Base-by-base conservation (phyloP, 768 basidiomycete species). In the Pisolithus marmoratus region DNA sequence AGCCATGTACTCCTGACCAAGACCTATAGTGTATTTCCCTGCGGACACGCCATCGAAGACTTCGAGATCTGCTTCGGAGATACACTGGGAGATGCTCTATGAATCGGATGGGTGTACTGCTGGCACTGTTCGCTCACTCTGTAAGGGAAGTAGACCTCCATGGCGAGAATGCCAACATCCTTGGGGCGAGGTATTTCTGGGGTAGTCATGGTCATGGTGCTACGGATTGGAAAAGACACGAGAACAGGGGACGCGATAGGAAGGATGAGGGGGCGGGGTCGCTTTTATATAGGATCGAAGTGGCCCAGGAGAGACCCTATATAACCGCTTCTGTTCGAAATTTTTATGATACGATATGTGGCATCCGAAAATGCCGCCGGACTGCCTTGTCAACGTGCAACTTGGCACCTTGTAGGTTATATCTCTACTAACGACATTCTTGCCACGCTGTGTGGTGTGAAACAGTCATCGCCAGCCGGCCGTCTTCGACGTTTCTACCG, bases 21-120 rank as follows among this genome's bases (percentile, higher is more conserved):
- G 84, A 66, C 96, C 96, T 68, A 98, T 96, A 58, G 96, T 99
- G 77, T 99, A 98, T 74, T 98, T 98, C 54, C 96, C 96, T 63
- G 90, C 83, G 51, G 91, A 74, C 41, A 97, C 95, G 62, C 90
- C 90, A 63, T 98, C 95, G 70, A 88, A 98, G 51, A 77, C 85
- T 69, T 98, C 95, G 46, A 99, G 85, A 58, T 90, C 94, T 49
- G 86, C 83, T 73, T 98, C 94, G 8, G 94, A 94, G 74, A 99
- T 89, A 73, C 94, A 96, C 87, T 96, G 47, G 8, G 8, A 38
- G 11, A 26, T 46, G 49, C 14, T 20, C 34, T 22, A 50, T 62
- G 44, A 60, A 62, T 22, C n/a, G n/a, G 29, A 38, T 19, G 24
- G 22, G 4, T 0, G 3, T 3, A 26, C 17, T 50, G 22, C n/a